Conservation (phyloP, 1,284 basidiomycete genomes). For the Pseudozyma tsukubaensis region DNA sequence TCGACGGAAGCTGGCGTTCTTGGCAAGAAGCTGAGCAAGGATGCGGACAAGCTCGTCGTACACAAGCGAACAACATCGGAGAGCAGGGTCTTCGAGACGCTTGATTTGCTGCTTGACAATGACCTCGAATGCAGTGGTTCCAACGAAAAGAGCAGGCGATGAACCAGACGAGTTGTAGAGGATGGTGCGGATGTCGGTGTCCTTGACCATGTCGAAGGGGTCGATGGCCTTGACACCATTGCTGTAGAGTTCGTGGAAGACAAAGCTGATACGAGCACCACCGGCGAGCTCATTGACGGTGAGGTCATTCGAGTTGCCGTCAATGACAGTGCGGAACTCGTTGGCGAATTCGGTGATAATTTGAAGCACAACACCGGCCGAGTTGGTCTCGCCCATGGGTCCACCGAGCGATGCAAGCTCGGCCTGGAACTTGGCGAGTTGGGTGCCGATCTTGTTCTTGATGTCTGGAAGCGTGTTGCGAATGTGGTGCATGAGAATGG, state of each 20-base stretch:
- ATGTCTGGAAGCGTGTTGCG: constrained; percentile 98
- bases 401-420: constrained; percentile 97
- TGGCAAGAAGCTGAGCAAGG: constrained; percentile 95
- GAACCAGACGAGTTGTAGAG: constrained; percentile 98
- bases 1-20: constrained; percentile 88
- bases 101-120: constrained; percentile 99
- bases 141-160: constrained; percentile 93
- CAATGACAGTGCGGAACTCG: constrained; percentile 98
- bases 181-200: constrained; percentile 95
- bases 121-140: constrained; percentile 96
- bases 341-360: constrained; percentile 99
- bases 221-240: constrained; percentile 90
- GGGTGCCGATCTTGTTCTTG: constrained; percentile 96
- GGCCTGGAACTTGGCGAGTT: constrained; percentile 99
- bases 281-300: constrained; percentile 98
- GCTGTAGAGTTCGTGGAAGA: constrained; percentile 99
- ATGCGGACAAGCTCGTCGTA: constrained; percentile 99
- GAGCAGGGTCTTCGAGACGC: constrained; percentile 88
- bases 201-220: constrained; percentile 88
- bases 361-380: constrained; percentile 73
- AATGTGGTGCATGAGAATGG: constrained; percentile 96
- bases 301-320: constrained; percentile 94
- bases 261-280: constrained; percentile 97
- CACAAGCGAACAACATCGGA: constrained; percentile 96
- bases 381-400: constrained; percentile 91